Base-by-base conservation (phyloP, 495 filamentous ascomycete genomes). In the Xylaria curta region DNA sequence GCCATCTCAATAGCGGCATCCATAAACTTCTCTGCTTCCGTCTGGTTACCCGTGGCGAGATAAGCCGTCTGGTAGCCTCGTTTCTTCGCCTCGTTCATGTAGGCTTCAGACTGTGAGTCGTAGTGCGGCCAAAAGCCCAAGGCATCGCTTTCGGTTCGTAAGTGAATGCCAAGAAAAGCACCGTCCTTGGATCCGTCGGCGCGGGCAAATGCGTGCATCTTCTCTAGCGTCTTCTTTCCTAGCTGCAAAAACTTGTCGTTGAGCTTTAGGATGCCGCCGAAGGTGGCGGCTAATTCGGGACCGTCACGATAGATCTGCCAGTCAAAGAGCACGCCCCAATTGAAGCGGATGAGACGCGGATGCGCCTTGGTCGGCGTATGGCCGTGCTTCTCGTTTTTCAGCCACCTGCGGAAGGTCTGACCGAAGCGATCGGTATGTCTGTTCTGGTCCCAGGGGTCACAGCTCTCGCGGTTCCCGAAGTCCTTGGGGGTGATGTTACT, bases 291-390 rank as follows among this genome's bases (percentile, higher is more conserved):
- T 24, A 85, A 82, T 68, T 85, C 83, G 33, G 83, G 82, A 0
- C 83, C 83, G 66, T 85, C 83, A 26, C 81, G 79, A 42, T 79
- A 84, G 9, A 77, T 78, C 36, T 78, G 83, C 79, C 80, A 84
- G 64, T 89, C 83, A 71, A 77, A 85, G 58, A 83, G 82, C 9
- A 82, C 83, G 10, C 84, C 84, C 84, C 85, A 86, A 68, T 78
- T 81, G 63, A 86, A 82, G 6, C 81, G 79, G 68, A 82, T 76
- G 46, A 80, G 74, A 9, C 83, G 80, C 4, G 81, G 83, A 21
- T 76, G 77, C 13, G 74, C 68, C 28, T 60, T 46, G 58, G 76
- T 79, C 2, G 81, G 76, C 12, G 75, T 69, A 4, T 74, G 71
- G 6, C 76, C 73, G 59, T 76, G 74, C 65, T 83, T 78, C 19